Evolutionary conservation across 2,329 filamentous ascomycete species (phyloP).

Genomic region (Arthrobotrys iridis): DNA sequence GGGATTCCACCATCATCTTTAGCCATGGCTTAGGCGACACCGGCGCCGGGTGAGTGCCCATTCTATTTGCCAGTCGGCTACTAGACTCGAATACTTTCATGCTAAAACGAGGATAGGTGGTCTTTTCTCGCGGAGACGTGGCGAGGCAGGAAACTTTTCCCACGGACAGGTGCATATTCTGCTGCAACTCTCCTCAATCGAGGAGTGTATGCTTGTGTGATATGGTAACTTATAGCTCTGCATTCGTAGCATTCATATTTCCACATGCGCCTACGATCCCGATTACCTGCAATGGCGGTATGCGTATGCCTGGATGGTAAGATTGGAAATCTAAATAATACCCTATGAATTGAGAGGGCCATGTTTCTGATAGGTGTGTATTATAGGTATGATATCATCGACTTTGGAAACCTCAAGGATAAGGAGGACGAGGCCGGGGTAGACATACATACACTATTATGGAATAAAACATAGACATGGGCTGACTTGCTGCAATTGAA

Average conservation of each 20-base stretch:
- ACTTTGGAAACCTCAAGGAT: conserved; percentile 31
- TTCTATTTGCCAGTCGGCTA: not conserved
- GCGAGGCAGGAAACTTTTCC: conserved; percentile 32
- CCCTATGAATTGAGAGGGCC: conserved; percentile 64
- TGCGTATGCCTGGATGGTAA: conserved; percentile 48
- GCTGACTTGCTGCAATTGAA: not conserved
- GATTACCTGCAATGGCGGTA: conserved; percentile 71
- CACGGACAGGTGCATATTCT: conserved; percentile 24
- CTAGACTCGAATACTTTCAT: not conserved
- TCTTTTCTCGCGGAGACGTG: conserved; percentile 67
- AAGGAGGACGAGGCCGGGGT: conserved; percentile 37
- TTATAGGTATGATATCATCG: conserved; percentile 40
- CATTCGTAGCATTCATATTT: conserved; percentile 87
- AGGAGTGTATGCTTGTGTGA: too few relatives aligned
- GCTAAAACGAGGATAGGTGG: conserved; percentile 11
- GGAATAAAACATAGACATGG: not conserved
- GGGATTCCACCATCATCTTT: conserved; percentile 75
- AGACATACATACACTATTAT: not conserved
- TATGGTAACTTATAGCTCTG: too few relatives aligned
- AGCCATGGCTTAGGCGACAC: conserved; percentile 90
- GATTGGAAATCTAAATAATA: not conserved
- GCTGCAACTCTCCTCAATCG: too few relatives aligned
- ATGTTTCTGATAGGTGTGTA: not conserved
- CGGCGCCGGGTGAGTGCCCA: conserved; percentile 69
- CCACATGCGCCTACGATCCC: conserved; percentile 88